phyloP scores from a whole-genome alignment of 2,329 filamentous ascomycete species.

The Xylariaceae sp. region DNA sequence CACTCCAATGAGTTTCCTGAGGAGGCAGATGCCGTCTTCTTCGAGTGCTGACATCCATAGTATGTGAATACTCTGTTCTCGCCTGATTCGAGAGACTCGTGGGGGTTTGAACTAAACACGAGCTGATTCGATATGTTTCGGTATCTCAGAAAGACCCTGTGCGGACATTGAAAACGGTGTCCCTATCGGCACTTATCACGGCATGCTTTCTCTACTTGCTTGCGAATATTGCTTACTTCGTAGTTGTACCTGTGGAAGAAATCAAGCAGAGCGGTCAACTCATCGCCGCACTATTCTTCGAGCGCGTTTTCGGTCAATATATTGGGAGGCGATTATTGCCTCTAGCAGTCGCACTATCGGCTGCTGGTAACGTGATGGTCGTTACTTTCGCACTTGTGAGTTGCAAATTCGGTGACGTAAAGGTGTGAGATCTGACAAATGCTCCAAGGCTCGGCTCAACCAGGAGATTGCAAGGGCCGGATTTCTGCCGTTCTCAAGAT shows the following conservation, averaged over 20 bases:
- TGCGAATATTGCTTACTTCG: constrained; percentile 59
- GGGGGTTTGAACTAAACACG: too few relatives aligned
- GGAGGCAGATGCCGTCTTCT: too few relatives aligned
- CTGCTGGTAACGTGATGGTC: constrained; percentile 69
- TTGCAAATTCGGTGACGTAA: constrained; percentile 2
- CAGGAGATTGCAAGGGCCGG: constrained; percentile 71
- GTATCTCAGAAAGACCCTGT: constrained; percentile 52
- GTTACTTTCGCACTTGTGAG: constrained; percentile 64
- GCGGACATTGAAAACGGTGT: constrained; percentile 59
- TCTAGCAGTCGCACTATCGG: constrained; percentile 62
- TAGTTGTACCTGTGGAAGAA: constrained; percentile 63
- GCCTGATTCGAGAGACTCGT: too few relatives aligned
- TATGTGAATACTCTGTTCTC: too few relatives aligned
- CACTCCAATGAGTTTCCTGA: too few relatives aligned
- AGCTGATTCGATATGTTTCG: too few relatives aligned
- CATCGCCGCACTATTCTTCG: constrained; percentile 65
- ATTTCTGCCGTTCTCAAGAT: constrained; percentile 59
- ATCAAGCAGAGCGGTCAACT: constrained; percentile 64
- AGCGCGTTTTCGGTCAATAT: constrained; percentile 56
- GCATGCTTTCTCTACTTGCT: constrained; percentile 63
- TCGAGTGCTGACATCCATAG: too few relatives aligned
- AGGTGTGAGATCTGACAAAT: not conserved
- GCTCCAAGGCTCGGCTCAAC: constrained; percentile 57
- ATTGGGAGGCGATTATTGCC: constrained; percentile 57
- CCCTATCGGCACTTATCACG: constrained; percentile 55